These are phyloP conservation scores for Tylopilus subfusipes DNA, from an alignment of 768 basidiomycete species.

Conservation along the genomic window DNA sequence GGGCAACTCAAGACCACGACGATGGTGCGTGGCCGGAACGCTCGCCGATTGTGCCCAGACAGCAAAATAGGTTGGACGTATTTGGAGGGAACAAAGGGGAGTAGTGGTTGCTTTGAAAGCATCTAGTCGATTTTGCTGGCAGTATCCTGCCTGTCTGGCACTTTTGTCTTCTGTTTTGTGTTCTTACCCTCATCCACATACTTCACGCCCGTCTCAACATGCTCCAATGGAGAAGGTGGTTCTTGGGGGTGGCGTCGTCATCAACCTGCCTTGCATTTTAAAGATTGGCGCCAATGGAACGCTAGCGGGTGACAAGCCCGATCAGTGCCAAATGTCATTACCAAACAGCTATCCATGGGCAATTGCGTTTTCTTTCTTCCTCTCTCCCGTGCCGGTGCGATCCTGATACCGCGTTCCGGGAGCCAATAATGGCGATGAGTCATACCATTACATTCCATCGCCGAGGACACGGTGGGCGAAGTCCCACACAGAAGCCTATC, in stretches of 20 bases:
- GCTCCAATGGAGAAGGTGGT: not conserved
- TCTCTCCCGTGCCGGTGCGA: not conserved
- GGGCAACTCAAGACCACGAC: constrained; percentile 1
- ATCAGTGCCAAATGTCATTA: not conserved
- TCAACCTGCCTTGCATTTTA: not conserved
- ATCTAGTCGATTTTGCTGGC: not conserved
- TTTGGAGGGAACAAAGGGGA: not conserved
- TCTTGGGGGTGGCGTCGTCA: not conserved
- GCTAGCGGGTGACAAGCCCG: not conserved
- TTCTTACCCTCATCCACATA: not conserved
- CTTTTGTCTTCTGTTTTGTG: not conserved
- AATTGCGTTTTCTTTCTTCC: not conserved
- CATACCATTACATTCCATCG: not conserved
- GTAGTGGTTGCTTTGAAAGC: not conserved
- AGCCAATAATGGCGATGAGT: not conserved
- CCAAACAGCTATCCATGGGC: not conserved
- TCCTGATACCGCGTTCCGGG: constrained; percentile 2
- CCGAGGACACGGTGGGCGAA: not conserved
- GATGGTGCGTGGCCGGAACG: not conserved
- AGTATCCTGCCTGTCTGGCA: not conserved
- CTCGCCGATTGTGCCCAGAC: not conserved
- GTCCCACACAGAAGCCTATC: no score
- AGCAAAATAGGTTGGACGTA: not conserved
- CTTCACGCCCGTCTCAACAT: not conserved
- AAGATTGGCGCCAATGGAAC: not conserved